A percentile compares a stretch with the other conserved stretches of the same genome.
Conservation (phyloP, 176 grass and related monocot genomes). For the Oryza nivara region DNA sequence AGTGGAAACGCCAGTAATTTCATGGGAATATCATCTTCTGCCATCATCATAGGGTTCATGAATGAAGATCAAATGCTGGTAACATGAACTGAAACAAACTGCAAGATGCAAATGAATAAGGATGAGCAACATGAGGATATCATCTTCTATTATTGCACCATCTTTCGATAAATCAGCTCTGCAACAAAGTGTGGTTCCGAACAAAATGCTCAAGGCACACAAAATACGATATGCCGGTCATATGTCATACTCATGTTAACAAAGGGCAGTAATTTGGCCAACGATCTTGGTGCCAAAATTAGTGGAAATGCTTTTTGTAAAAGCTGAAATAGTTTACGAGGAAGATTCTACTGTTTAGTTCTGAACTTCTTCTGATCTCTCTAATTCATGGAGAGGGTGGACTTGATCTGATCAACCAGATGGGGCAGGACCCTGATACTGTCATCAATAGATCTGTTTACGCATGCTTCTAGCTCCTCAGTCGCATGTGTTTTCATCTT, state of each 20-base stretch:
- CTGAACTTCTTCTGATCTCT: slow-evolving; percentile 5
- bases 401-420: slow-evolving; percentile 70
- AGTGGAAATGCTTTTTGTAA: neutral
- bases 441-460: slow-evolving; percentile 78
- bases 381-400: slow-evolving; percentile 69
- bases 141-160: neutral
- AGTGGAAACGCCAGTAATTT: neutral
- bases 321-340: neutral
- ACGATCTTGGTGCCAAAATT: neutral
- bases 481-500: slow-evolving; percentile 67
- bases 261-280: neutral
- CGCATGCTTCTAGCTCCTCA: slow-evolving; percentile 77
- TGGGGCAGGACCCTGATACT: slow-evolving; percentile 72
- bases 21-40: no score
- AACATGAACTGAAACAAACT: neutral
- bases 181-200: neutral
- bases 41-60: neutral
- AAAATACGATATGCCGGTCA: neutral
- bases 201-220: neutral
- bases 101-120: neutral
- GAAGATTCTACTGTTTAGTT: slow-evolving; percentile 2
- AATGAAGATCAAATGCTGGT: neutral
- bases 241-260: neutral
- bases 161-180: neutral
- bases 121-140: no score